phyloP scores from a whole-genome alignment of 2,329 filamentous ascomycete genomes.

The Mycocentrospora acerina region DNA sequence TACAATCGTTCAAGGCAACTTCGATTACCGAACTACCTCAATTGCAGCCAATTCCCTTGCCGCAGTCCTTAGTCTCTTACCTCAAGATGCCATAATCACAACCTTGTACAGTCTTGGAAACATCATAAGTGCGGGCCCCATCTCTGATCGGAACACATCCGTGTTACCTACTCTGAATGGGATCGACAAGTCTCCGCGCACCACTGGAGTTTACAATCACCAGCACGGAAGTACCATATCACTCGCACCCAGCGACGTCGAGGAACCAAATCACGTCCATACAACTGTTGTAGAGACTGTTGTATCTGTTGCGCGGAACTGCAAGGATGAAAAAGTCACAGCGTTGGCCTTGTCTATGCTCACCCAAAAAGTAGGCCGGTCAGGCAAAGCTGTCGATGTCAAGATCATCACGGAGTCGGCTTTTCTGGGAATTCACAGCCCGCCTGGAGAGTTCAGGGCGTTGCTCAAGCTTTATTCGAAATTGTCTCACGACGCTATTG shows the following conservation, averaged over 20 bases:
- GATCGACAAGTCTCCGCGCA: constrained; percentile 46
- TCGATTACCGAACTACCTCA: constrained; percentile 67
- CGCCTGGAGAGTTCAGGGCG: constrained; percentile 78
- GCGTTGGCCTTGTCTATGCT: constrained; percentile 93
- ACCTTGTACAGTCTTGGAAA: constrained; percentile 97
- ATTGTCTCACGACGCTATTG: constrained; percentile 70
- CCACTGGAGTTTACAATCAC: constrained; percentile 45
- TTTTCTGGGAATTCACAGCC: constrained; percentile 72
- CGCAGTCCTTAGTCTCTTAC: constrained; percentile 76
- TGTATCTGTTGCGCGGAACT: constrained; percentile 80
- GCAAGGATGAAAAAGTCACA: constrained; percentile 86
- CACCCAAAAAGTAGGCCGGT: constrained; percentile 88
- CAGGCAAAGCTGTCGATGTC: constrained; percentile 77
- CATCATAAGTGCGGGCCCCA: constrained; percentile 74
- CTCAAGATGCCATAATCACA: constrained; percentile 90
- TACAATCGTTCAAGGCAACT: constrained; percentile 82
- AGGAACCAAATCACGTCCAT: constrained; percentile 76
- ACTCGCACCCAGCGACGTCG: constrained; percentile 70
- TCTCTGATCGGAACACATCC: constrained; percentile 50
- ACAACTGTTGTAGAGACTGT: constrained; percentile 93
- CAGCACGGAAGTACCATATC: constrained; percentile 77
- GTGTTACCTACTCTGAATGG: constrained; percentile 54
- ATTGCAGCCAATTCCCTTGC: constrained; percentile 85
- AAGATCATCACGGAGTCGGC: constrained; percentile 84
- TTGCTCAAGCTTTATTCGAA: constrained; percentile 81